These are phyloP conservation scores for Penicillium sp. DNA, from an alignment of 2,329 filamentous ascomycete species.

Conservation along the genomic window DNA sequence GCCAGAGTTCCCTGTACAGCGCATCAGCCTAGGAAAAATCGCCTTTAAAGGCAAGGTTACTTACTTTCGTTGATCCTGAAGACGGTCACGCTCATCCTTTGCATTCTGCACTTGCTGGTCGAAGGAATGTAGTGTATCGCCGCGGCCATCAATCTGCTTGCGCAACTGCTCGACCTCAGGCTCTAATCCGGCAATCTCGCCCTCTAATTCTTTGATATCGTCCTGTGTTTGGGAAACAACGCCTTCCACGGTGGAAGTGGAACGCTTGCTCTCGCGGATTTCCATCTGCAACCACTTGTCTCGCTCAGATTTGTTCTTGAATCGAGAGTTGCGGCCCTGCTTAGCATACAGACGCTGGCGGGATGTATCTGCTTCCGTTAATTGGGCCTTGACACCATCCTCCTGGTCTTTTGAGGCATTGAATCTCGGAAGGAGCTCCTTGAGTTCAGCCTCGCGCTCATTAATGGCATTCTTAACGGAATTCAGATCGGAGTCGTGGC, in stretches of 20 bases:
- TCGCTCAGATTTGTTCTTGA: conserved; percentile 84
- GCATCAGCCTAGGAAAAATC: not conserved
- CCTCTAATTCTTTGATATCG: conserved; percentile 74
- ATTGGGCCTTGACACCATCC: conserved; percentile 67
- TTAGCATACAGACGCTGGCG: conserved; percentile 85
- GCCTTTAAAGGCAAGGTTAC: conserved; percentile 10
- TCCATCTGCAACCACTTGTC: conserved; percentile 81
- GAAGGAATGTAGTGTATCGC: conserved; percentile 72
- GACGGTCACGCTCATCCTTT: conserved; percentile 75
- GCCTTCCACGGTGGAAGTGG: conserved; percentile 78
- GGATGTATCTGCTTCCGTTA: conserved; percentile 76
- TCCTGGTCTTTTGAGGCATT: conserved; percentile 75
- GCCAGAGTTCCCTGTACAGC: conserved; percentile 65
- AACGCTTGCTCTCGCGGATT: conserved; percentile 77
- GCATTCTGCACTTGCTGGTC: conserved; percentile 75
- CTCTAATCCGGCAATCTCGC: conserved; percentile 73
- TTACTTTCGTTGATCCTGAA: conserved; percentile 81
- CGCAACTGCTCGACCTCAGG: conserved; percentile 72
- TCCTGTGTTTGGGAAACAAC: conserved; percentile 84
- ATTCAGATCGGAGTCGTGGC: conserved; percentile 73
- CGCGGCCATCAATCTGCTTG: conserved; percentile 76
- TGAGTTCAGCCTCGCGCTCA: conserved; percentile 75
- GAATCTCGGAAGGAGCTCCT: conserved; percentile 75
- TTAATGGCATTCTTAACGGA: conserved; percentile 75
- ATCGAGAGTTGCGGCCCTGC: conserved; percentile 85